A percentile compares a stretch with the other conserved stretches of the same genome.
These are phyloP conservation scores for Alternaria infectoria DNA, from an alignment of 2,329 filamentous ascomycete species.

Conservation along the genomic window DNA sequence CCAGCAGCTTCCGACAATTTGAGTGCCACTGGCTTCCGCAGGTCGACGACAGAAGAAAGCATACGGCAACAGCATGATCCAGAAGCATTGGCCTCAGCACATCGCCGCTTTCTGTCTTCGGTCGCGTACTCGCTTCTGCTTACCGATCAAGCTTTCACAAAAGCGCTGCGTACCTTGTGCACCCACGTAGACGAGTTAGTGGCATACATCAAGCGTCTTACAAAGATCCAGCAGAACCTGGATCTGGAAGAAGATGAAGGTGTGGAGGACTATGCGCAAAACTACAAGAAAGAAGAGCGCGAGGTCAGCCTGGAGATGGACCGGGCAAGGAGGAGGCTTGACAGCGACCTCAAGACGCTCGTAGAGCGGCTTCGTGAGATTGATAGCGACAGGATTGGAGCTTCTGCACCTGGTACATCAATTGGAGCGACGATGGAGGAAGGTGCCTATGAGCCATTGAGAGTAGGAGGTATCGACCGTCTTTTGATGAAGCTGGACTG, in stretches of 20 bases:
- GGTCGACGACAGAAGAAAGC: background rate
- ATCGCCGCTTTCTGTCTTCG: conserved; percentile 75
- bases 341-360: conserved; percentile 68
- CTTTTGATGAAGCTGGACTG: conserved; percentile 90
- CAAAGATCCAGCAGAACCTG: conserved; percentile 75
- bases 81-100: conserved; percentile 80
- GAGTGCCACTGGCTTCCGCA: conserved; percentile 8
- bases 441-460: conserved; percentile 70
- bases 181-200: conserved; percentile 81
- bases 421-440: conserved; percentile 39
- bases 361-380: conserved; percentile 65
- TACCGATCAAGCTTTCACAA: conserved; percentile 67
- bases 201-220: conserved; percentile 75
- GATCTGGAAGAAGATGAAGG: conserved; percentile 85
- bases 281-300: conserved; percentile 71
- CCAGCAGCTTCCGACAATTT: conserved; percentile 9
- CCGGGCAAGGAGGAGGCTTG: conserved; percentile 68
- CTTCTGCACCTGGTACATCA: conserved; percentile 20
- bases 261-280: conserved; percentile 64
- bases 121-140: conserved; percentile 72
- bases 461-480: conserved; percentile 80
- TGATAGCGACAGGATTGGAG: conserved; percentile 58
- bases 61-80: conserved; percentile 69
- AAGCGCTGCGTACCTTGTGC: conserved; percentile 69
- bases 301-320: conserved; percentile 71